A percentile compares a stretch with the other conserved stretches of the same genome.
phyloP scores from a whole-genome alignment of 768 basidiomycete species.

The Amanita phalloides region DNA sequence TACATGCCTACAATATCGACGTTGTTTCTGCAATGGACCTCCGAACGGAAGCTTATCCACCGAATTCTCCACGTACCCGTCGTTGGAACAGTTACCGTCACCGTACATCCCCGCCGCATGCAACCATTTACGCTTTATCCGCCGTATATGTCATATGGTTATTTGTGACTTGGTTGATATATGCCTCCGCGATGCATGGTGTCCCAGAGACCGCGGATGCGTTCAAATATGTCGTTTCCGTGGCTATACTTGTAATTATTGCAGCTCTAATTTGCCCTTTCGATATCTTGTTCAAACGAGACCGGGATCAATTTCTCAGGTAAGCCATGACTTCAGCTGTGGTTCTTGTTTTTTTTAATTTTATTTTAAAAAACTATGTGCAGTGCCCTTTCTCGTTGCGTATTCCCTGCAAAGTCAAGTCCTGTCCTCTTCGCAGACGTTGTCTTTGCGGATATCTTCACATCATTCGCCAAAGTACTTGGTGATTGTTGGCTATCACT shows the following conservation, averaged over 20 bases:
- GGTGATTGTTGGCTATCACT: constrained; percentile 89
- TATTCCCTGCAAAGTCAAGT: constrained; percentile 47
- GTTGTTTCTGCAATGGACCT: constrained; percentile 62
- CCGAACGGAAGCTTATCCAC: constrained; percentile 20
- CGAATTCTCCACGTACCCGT: constrained; percentile 14
- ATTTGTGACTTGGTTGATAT: constrained; percentile 58
- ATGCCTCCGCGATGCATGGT: constrained; percentile 46
- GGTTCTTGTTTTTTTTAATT: not conserved
- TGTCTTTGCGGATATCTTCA: constrained; percentile 90
- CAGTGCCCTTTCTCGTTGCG: constrained; percentile 68
- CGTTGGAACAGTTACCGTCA: constrained; percentile 22
- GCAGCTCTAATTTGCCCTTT: constrained; percentile 57
- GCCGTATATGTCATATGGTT: constrained; percentile 49
- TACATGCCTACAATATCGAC: constrained; percentile 68
- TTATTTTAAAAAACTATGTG: not conserved
- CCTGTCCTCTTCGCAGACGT: constrained; percentile 86
- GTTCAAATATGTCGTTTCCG: constrained; percentile 66
- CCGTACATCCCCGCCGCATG: constrained; percentile 37
- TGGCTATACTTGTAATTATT: constrained; percentile 50
- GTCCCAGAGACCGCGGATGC: constrained; percentile 53
- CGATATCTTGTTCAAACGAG: constrained; percentile 52
- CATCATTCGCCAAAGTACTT: constrained; percentile 93
- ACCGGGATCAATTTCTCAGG: constrained; percentile 72
- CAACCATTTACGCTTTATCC: constrained; percentile 60
- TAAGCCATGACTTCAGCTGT: constrained; percentile 29